Evolutionary conservation across 1,139 yeast species (phyloP).

Genomic region (Blastobotrys ciferrii): DNA sequence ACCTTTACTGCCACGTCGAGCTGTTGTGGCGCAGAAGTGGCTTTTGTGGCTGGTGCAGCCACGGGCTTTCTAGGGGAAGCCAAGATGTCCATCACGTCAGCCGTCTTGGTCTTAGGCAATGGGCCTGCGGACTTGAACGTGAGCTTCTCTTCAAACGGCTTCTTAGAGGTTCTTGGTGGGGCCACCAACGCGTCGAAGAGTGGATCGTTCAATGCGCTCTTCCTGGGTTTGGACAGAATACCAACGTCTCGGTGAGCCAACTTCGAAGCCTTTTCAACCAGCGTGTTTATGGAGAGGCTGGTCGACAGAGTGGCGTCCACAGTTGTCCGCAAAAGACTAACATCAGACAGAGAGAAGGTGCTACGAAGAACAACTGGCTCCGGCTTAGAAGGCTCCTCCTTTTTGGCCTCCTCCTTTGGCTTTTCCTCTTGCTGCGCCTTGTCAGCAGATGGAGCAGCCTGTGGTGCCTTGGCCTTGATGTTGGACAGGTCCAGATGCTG

Average conservation of each 20-base stretch:
- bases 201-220: slow-evolving; percentile 53
- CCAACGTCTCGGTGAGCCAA: slow-evolving; percentile 40
- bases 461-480: slow-evolving; percentile 47
- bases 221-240: slow-evolving; percentile 46
- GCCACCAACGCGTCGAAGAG: slow-evolving; percentile 64
- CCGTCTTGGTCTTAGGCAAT: slow-evolving; percentile 30
- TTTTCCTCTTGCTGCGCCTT: slow-evolving; percentile 26
- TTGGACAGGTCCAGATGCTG: slow-evolving; percentile 75
- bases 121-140: slow-evolving; percentile 38
- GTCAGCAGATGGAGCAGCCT: slow-evolving; percentile 16
- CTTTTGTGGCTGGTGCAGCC: slow-evolving; percentile 26
- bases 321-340: slow-evolving; percentile 27
- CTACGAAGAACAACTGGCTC: slow-evolving; percentile 21
- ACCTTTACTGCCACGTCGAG: slow-evolving; percentile 48
- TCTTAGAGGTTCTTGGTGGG: slow-evolving; percentile 36
- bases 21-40: slow-evolving; percentile 27
- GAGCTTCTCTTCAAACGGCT: slow-evolving; percentile 59
- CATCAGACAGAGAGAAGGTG: slow-evolving; percentile 24
- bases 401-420: slow-evolving; percentile 24
- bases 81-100: slow-evolving; percentile 49
- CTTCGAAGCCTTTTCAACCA: slow-evolving; percentile 42
- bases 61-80: slow-evolving; percentile 26
- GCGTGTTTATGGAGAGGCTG: slow-evolving; percentile 31
- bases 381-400: slow-evolving; percentile 16
- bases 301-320: slow-evolving; percentile 35